Evolutionary conservation across 371 early-diverging fungal species (phyloP).

Genomic region (Mortierella polycephala): DNA sequence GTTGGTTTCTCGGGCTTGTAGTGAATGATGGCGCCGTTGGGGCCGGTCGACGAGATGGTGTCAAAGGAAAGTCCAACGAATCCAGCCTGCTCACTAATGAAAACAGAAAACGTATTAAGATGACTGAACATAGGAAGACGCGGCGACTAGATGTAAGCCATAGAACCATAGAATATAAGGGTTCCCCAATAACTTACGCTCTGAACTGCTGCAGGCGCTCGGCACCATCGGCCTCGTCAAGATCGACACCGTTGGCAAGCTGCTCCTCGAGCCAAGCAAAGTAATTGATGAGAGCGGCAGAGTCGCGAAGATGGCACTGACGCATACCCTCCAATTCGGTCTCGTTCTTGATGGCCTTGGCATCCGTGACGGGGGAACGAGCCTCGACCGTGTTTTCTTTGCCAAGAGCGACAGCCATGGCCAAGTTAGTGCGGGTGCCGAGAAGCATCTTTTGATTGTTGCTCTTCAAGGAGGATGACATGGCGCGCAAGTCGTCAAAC

Average conservation of each 20-base stretch:
- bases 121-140: too few relatives aligned
- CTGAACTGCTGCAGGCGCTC: slow-evolving; percentile 52
- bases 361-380: slow-evolving; percentile 78
- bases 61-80: slow-evolving; percentile 96
- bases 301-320: slow-evolving; percentile 94
- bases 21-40: slow-evolving; percentile 99
- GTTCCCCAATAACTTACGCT: slow-evolving; percentile 25
- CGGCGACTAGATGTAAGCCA: too few relatives aligned
- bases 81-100: slow-evolving; percentile 64
- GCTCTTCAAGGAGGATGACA: slow-evolving; percentile 40
- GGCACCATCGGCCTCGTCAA: slow-evolving; percentile 86
- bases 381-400: slow-evolving; percentile 61
- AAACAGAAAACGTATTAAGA: background rate
- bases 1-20: slow-evolving; percentile 90
- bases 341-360: slow-evolving; percentile 95
- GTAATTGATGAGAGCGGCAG: slow-evolving; percentile 88
- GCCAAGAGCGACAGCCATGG: slow-evolving; percentile 67
- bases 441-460: slow-evolving; percentile 66
- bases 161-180: slow-evolving; percentile 19
- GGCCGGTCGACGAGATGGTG: slow-evolving; percentile 96
- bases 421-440: slow-evolving; percentile 69
- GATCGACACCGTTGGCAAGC: slow-evolving; percentile 70
- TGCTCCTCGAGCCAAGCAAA: slow-evolving; percentile 97
- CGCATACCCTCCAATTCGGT: slow-evolving; percentile 94
- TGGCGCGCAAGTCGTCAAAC: slow-evolving; percentile 74